These are phyloP conservation scores for Thermomucor indicae-seudaticae DNA, from an alignment of 371 early-diverging fungal genomes.

Conservation along the genomic window DNA sequence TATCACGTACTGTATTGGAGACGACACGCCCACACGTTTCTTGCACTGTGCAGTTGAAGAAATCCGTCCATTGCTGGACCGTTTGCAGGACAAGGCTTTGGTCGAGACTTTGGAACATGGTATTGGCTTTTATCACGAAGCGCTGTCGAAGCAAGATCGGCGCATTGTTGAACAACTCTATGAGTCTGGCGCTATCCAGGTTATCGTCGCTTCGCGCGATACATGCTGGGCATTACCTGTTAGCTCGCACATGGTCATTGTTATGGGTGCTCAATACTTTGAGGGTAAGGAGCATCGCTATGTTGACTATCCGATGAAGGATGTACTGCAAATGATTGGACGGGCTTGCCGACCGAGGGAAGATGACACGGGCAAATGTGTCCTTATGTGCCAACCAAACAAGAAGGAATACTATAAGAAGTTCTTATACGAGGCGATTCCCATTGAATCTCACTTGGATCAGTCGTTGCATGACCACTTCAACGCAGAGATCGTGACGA, in stretches of 20 bases:
- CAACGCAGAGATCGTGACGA: slow-evolving; percentile 93
- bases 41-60: slow-evolving; percentile 66
- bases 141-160: slow-evolving; percentile 68
- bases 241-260: slow-evolving; percentile 77
- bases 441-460: slow-evolving; percentile 92
- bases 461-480: slow-evolving; percentile 89
- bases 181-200: slow-evolving; percentile 76
- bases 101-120: slow-evolving; percentile 74
- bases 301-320: slow-evolving; percentile 91
- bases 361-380: slow-evolving; percentile 75
- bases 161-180: slow-evolving; percentile 75
- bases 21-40: slow-evolving; percentile 67
- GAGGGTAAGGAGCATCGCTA: slow-evolving; percentile 93
- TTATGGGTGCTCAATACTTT: slow-evolving; percentile 97
- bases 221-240: slow-evolving; percentile 88
- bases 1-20: slow-evolving; percentile 74
- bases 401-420: slow-evolving; percentile 97
- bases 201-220: slow-evolving; percentile 86
- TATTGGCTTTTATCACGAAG: slow-evolving; percentile 91
- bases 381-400: slow-evolving; percentile 90
- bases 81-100: slow-evolving; percentile 71
- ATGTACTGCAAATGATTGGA: slow-evolving; percentile 96
- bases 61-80: slow-evolving; percentile 55
- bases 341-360: slow-evolving; percentile 71
- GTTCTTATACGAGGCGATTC: slow-evolving; percentile 92